phyloP scores from a whole-genome alignment of 345 rosid species.

The Atalantia buxifolia region DNA sequence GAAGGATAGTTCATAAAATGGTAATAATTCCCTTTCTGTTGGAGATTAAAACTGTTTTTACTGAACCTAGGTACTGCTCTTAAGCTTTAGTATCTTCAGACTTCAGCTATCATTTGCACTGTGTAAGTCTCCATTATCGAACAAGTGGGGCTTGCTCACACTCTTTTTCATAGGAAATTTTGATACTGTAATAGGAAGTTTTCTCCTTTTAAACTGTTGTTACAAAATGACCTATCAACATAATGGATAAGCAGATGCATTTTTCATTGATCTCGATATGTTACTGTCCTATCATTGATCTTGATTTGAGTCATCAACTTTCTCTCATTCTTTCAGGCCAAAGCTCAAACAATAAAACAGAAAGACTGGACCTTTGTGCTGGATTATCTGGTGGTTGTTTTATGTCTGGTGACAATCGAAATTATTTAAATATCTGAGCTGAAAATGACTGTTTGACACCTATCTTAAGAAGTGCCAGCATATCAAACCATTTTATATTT shows the following conservation, averaged over 20 bases:
- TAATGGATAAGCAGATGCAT: conserved; percentile 4
- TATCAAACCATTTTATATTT: no score
- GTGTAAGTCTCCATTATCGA: neutral
- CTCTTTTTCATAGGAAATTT: neutral
- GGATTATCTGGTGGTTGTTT: neutral
- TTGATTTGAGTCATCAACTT: neutral
- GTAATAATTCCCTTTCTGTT: neutral
- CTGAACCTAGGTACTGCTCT: neutral
- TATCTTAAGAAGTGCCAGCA: neutral
- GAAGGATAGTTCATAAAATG: neutral
- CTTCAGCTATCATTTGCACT: neutral
- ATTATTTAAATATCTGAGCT: no score
- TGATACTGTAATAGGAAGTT: neutral
- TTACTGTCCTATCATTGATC: neutral
- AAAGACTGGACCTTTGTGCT: neutral
- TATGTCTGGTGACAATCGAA: neutral
- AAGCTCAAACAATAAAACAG: neutral
- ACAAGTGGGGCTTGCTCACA: neutral
- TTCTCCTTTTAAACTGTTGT: neutral
- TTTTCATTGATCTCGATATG: neutral
- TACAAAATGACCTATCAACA: neutral
- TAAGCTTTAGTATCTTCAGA: neutral
- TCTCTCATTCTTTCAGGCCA: neutral
- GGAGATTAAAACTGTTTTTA: neutral
- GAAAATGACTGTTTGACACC: neutral